Evolutionary conservation across 2,329 filamentous ascomycete genomes (phyloP).

Genomic region (Diplodia sapinea): DNA sequence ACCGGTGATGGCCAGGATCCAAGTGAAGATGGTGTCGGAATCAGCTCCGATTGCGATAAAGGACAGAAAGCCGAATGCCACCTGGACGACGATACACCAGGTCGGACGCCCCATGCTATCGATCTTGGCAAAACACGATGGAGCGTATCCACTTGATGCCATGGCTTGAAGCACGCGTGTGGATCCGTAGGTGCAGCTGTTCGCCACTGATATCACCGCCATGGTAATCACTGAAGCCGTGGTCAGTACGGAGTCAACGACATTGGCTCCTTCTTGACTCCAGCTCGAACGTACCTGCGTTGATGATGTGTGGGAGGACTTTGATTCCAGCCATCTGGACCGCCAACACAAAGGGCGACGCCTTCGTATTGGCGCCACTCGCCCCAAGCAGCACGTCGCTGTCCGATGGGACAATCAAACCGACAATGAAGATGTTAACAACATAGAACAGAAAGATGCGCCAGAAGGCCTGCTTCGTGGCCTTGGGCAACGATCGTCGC

Average conservation of each 20-base stretch:
- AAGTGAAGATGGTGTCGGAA: constrained; percentile 59
- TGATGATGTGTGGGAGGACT: constrained; percentile 69
- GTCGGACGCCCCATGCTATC: constrained; percentile 64
- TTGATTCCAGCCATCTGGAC: constrained; percentile 65
- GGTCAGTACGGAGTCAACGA: not conserved
- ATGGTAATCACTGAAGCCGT: constrained; percentile 72
- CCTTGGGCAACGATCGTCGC: constrained; percentile 54
- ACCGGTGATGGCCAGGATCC: constrained; percentile 71
- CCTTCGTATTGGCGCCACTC: constrained; percentile 46
- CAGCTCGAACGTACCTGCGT: constrained; percentile 48
- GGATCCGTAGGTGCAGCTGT: constrained; percentile 85
- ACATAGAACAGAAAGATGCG: constrained; percentile 55
- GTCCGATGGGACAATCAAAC: constrained; percentile 50
- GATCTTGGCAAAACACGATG: constrained; percentile 61
- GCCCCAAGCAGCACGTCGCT: constrained; percentile 44
- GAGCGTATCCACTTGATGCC: constrained; percentile 71
- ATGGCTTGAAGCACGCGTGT: constrained; percentile 85
- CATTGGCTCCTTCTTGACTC: not conserved
- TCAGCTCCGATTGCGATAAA: constrained; percentile 59
- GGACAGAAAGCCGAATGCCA: constrained; percentile 61
- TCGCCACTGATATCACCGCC: constrained; percentile 84
- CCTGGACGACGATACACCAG: constrained; percentile 56
- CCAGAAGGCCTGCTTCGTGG: constrained; percentile 56
- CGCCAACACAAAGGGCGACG: constrained; percentile 71
- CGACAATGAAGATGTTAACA: constrained; percentile 52